These are phyloP conservation scores for Penicillium frequentans DNA, from an alignment of 2,329 filamentous ascomycete species.

Conservation along the genomic window DNA sequence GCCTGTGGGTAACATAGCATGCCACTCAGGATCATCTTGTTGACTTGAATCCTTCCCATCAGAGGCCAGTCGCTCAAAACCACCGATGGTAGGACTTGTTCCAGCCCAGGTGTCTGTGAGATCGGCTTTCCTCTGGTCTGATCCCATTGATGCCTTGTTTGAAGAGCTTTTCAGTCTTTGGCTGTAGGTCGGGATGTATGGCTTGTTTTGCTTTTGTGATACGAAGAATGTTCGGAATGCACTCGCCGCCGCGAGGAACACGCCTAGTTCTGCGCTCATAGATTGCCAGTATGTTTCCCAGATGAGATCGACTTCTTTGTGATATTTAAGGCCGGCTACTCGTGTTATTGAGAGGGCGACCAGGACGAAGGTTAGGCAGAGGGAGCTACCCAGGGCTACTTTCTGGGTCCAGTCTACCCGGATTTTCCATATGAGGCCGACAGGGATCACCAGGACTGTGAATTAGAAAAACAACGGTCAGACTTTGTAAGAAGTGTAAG, in stretches of 20 bases:
- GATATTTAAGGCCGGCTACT: neutral
- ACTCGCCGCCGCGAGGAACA: neutral
- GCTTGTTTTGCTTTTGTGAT: neutral
- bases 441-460: neutral
- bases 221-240: neutral
- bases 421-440: neutral
- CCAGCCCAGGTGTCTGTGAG: neutral
- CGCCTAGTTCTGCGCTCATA: neutral
- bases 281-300: conserved; percentile 1
- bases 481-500: neutral
- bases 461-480: neutral
- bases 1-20: neutral
- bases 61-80: neutral
- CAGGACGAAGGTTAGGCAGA: neutral
- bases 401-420: neutral
- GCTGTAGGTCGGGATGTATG: neutral
- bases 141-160: neutral
- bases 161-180: neutral
- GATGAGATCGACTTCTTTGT: neutral
- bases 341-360: neutral
- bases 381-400: neutral
- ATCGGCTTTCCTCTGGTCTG: neutral
- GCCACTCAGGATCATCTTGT: neutral
- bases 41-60: neutral
- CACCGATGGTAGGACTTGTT: neutral